A percentile compares a stretch with the other conserved stretches of the same genome.
Evolutionary conservation across 2,329 filamentous ascomycete species (phyloP).

Genomic region (Coniochaeta hoffmannii): DNA sequence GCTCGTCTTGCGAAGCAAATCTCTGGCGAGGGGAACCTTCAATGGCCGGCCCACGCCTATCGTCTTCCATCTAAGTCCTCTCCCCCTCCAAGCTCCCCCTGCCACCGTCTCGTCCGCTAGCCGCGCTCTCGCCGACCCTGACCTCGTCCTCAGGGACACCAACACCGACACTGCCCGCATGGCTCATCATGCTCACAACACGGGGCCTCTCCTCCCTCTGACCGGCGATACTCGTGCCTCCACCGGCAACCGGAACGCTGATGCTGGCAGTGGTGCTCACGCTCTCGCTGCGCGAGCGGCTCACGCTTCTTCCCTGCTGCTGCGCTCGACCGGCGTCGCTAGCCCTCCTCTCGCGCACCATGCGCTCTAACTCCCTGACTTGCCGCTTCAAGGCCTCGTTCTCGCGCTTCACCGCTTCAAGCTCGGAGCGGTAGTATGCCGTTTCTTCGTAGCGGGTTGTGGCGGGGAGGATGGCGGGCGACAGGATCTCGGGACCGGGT

Average conservation of each 20-base stretch:
- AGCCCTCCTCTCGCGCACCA: constrained; percentile 39
- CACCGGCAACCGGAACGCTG: constrained; percentile 26
- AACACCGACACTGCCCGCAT: constrained; percentile 36
- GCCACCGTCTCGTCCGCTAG: constrained; percentile 32
- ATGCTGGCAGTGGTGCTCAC: constrained; percentile 45
- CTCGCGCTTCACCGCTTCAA: constrained; percentile 55
- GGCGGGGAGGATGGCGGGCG: constrained; percentile 46
- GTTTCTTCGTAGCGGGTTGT: constrained; percentile 58
- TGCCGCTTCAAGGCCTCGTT: constrained; percentile 55
- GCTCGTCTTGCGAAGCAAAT: too few relatives aligned
- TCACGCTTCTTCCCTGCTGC: constrained; percentile 14
- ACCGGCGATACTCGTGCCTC: constrained; percentile 37
- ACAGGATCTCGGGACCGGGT: constrained; percentile 28
- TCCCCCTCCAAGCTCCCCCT: background rate
- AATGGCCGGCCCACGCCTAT: too few relatives aligned
- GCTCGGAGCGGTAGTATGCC: constrained; percentile 49
- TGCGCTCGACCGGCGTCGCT: constrained; percentile 38
- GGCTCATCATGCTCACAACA: constrained; percentile 37
- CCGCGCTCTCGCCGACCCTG: constrained; percentile 54
- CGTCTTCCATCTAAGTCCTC: background rate
- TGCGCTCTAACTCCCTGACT: constrained; percentile 54
- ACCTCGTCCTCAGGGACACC: constrained; percentile 54
- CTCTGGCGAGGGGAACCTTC: too few relatives aligned
- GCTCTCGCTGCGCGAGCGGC: constrained; percentile 40
- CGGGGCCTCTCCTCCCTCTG: constrained; percentile 39